Evolutionary conservation across 768 basidiomycete species (phyloP).

Genomic region (Phlebiopsis gigantea): DNA sequence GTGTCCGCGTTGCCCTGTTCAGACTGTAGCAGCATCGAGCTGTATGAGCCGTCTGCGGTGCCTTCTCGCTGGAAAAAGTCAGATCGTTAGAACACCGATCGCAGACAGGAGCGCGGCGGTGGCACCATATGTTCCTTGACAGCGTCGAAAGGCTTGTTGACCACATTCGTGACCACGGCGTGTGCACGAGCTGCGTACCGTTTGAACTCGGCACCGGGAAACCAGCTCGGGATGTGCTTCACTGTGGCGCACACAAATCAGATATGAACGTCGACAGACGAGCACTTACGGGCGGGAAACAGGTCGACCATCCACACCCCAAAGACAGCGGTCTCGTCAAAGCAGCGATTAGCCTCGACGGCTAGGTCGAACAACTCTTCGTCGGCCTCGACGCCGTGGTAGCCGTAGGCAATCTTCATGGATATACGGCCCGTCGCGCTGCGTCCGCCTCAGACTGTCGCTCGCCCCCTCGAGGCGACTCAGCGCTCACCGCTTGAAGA

Average conservation of each 20-base stretch:
- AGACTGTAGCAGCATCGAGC: slow-evolving; percentile 3
- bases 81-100: too few species aligned
- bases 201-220: background rate
- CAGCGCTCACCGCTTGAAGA: background rate
- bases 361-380: background rate
- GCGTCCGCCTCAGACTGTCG: background rate
- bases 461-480: background rate
- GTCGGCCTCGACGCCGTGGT: background rate
- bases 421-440: background rate
- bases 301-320: background rate
- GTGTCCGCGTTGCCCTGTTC: background rate
- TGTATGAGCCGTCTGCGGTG: slow-evolving; percentile 7
- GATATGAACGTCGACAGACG: background rate
- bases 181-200: background rate
- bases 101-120: background rate
- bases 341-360: background rate
- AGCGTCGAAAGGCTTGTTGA: slow-evolving; percentile 3
- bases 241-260: background rate
- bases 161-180: background rate
- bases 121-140: slow-evolving; percentile 1
- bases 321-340: background rate
- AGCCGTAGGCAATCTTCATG: slow-evolving; percentile 1
- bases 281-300: background rate
- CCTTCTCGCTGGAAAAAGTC: background rate
- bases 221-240: slow-evolving; percentile 7